Evolutionary conservation across 2,329 filamentous ascomycete genomes (phyloP).

Genomic region (Colletotrichum sp.): DNA sequence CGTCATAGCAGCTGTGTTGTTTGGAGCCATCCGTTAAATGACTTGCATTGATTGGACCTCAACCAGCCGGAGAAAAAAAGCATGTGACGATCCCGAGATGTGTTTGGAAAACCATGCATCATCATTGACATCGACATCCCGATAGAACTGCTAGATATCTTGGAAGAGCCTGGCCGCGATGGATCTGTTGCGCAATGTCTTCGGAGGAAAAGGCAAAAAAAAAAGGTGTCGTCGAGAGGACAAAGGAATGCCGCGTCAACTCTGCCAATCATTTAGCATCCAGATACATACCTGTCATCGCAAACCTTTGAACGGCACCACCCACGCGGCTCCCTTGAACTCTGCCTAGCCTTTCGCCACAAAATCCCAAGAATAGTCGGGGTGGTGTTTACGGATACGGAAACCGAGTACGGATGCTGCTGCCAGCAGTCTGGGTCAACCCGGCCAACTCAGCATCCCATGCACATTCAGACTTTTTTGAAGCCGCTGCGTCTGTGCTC

Average conservation of each 20-base stretch:
- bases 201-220: not conserved
- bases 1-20: conserved; percentile 9
- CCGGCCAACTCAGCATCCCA: not conserved
- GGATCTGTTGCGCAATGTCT: not conserved
- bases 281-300: not conserved
- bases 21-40: conserved; percentile 10
- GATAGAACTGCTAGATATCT: not conserved
- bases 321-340: not conserved
- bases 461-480: not conserved
- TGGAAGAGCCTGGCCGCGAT: not conserved
- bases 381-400: not conserved
- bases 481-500: not conserved
- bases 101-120: conserved; percentile 6
- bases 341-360: not conserved
- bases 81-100: conserved; percentile 12
- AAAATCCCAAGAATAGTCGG: not conserved
- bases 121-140: not conserved
- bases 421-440: not conserved
- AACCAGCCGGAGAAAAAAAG: not conserved
- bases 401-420: not conserved
- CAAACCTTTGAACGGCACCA: not conserved
- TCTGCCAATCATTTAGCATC: not conserved
- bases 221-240: not conserved
- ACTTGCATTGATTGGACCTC: not conserved
- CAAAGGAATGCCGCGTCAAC: not conserved